A percentile compares a stretch with the other conserved stretches of the same genome.
These are phyloP conservation scores for Oidiodendron maius DNA, from an alignment of 495 filamentous ascomycete genomes.

Conservation along the genomic window DNA sequence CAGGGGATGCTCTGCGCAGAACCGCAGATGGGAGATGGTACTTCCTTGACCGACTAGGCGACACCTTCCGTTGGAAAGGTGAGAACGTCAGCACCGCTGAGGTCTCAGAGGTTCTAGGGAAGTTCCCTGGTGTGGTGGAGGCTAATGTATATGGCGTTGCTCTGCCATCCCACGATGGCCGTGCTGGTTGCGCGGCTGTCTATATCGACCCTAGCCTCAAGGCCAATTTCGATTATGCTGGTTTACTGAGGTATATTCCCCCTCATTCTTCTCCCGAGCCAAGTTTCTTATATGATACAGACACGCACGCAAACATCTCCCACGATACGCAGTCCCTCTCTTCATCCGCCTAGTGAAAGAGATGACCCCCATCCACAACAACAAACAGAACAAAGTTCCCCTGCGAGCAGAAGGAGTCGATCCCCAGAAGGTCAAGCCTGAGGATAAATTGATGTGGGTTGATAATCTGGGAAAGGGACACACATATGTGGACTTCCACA, in stretches of 20 bases:
- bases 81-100: constrained; percentile 81
- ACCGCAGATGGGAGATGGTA: constrained; percentile 67
- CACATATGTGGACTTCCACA: constrained; percentile 51
- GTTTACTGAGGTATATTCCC: constrained; percentile 37
- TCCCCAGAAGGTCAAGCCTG: constrained; percentile 46
- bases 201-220: constrained; percentile 36
- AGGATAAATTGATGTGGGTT: constrained; percentile 52
- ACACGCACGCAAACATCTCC: constrained; percentile 51
- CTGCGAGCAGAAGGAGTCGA: constrained; percentile 68
- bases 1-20: constrained; percentile 64
- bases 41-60: constrained; percentile 70
- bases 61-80: constrained; percentile 80
- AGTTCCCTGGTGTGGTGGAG: constrained; percentile 60
- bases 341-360: constrained; percentile 61
- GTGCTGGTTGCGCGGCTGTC: constrained; percentile 60
- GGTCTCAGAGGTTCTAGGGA: constrained; percentile 61
- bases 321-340: constrained; percentile 70
- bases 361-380: constrained; percentile 66
- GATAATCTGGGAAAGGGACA: constrained; percentile 37
- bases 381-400: constrained; percentile 78
- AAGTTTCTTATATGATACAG: too few species aligned
- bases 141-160: constrained; percentile 76
- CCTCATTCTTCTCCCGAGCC: too few species aligned
- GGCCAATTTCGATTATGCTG: constrained; percentile 45
- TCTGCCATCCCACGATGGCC: constrained; percentile 64